phyloP scores from a whole-genome alignment of 148 eudicot species.

The Talinum fruticosum region DNA sequence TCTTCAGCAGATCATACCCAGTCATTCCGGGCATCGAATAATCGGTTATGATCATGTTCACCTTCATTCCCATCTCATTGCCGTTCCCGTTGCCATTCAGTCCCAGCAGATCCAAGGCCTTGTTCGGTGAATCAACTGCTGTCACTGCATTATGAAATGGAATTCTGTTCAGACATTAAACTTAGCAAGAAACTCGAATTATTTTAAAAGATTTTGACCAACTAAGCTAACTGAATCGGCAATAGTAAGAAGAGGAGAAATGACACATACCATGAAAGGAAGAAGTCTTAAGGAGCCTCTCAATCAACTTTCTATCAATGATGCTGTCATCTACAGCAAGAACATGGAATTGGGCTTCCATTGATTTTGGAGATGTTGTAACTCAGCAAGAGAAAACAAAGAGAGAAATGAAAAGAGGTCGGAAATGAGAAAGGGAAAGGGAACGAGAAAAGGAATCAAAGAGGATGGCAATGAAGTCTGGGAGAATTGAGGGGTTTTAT shows the following conservation, averaged over 20 bases:
- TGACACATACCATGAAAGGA: slow-evolving; percentile 30
- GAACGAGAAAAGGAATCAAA: too few relatives aligned
- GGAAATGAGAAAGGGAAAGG: too few relatives aligned
- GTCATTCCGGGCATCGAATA: slow-evolving; percentile 94
- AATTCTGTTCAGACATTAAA: background rate
- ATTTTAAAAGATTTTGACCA: too few relatives aligned
- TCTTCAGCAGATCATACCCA: slow-evolving; percentile 60
- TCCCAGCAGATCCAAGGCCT: slow-evolving; percentile 32
- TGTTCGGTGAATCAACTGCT: slow-evolving; percentile 34
- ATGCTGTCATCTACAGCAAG: slow-evolving; percentile 39
- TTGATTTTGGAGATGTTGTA: background rate
- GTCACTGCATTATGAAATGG: slow-evolving; percentile 27
- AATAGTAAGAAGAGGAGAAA: too few relatives aligned
- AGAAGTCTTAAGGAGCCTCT: slow-evolving; percentile 32
- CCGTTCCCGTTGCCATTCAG: slow-evolving; percentile 15
- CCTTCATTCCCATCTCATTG: slow-evolving; percentile 18
- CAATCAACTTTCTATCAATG: slow-evolving; percentile 33
- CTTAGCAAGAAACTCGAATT: too few relatives aligned
- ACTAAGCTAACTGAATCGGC: background rate
- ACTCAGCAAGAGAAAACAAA: too few relatives aligned
- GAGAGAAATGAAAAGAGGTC: too few relatives aligned
- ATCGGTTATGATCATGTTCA: slow-evolving; percentile 62
- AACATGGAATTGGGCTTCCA: slow-evolving; percentile 27
- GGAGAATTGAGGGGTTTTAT: background rate
- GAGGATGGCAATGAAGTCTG: background rate